Base-by-base conservation (phyloP, 768 basidiomycete species). In the Rhodosporidiobolus odoratus region DNA sequence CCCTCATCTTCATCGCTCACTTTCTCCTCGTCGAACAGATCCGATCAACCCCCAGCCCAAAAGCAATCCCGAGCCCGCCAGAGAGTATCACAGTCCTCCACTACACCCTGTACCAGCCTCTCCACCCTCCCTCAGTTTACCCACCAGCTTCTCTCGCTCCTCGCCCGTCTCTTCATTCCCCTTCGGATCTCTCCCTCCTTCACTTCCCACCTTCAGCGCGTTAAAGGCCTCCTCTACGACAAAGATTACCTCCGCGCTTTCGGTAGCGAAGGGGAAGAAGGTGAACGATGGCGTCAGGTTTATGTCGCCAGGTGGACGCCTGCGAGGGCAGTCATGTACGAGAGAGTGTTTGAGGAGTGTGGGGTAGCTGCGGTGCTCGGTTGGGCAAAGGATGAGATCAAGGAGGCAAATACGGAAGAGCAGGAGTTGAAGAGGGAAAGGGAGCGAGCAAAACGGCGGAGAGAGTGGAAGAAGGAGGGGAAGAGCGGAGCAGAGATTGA, bases 211-310 rank as follows among this genome's bases (percentile, higher is more conserved):
- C 62, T 77, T 2, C 76, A 77, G 47, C 62, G 58, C 27, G 66
- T 77, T 54, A 77, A 77, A 48, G 63, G 59, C 1, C 66, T 69
- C n/a, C 66, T 77, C 4, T 77, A 66, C 72, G 47, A 68, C 43
- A 69, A 73, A 34, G 67, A 76, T 21, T 77, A 77, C 68, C 58
- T 63, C 34, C 37, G 23, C 13, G 76, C 76, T 21, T 77, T 77
- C 35, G 70, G 68, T 13, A 71, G 65, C 21, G 54, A 57, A 38
- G 30, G 45, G 12, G 67, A 68, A 2, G 60, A 66, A 25, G 69
- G 69, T 27, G 69, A 71, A 35, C 37, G 56, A 7, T 64, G 53
- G 65, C 43, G 69, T 12, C 47, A 68, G 37, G 69, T 59, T 17
- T 77, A 77, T 58, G 59, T 61, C 35, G 61, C 68, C 3, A 47